A percentile compares a stretch with the other conserved stretches of the same genome.
Evolutionary conservation across 2,329 filamentous ascomycete genomes (phyloP).

Genomic region (Cercospora canescens): DNA sequence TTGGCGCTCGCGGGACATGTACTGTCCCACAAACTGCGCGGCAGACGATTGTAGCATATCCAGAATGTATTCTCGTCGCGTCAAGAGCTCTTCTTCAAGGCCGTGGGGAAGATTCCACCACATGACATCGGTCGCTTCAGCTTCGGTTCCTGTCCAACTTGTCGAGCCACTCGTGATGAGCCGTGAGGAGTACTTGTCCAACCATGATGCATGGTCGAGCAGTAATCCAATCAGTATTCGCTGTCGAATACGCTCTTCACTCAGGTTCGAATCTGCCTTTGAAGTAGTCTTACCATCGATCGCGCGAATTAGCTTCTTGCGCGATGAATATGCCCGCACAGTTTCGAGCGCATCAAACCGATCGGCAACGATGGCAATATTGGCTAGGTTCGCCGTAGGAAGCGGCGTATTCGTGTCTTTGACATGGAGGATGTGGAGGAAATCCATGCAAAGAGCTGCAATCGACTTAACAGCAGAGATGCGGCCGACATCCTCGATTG

Average conservation of each 20-base stretch:
- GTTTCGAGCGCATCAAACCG: conserved; percentile 65
- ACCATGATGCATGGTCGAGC: conserved; percentile 61
- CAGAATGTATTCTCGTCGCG: conserved; percentile 65
- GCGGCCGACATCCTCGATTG: conserved; percentile 67
- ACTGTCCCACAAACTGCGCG: conserved; percentile 65
- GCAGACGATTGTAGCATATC: conserved; percentile 70
- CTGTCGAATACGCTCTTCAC: conserved; percentile 68
- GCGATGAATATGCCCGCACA: conserved; percentile 57
- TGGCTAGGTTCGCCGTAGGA: conserved; percentile 63
- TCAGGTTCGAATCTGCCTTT: conserved; percentile 41
- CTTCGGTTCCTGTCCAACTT: conserved; percentile 61
- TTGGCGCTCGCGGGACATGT: conserved; percentile 66
- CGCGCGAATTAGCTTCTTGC: conserved; percentile 43
- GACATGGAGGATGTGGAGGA: conserved; percentile 66
- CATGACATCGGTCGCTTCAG: conserved; percentile 46
- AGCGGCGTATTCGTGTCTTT: conserved; percentile 44
- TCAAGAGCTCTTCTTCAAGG: conserved; percentile 69
- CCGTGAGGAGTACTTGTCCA: conserved; percentile 64
- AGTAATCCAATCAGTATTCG: conserved; percentile 68
- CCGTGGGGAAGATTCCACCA: conserved; percentile 75
- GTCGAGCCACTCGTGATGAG: conserved; percentile 56
- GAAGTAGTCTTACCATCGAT: conserved; percentile 47
- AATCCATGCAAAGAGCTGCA: conserved; percentile 57
- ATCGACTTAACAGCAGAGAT: conserved; percentile 64
- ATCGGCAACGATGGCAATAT: conserved; percentile 70